Conservation (phyloP, 1,284 basidiomycete genomes). For the Cutaneotrichosporon sp. region DNA sequence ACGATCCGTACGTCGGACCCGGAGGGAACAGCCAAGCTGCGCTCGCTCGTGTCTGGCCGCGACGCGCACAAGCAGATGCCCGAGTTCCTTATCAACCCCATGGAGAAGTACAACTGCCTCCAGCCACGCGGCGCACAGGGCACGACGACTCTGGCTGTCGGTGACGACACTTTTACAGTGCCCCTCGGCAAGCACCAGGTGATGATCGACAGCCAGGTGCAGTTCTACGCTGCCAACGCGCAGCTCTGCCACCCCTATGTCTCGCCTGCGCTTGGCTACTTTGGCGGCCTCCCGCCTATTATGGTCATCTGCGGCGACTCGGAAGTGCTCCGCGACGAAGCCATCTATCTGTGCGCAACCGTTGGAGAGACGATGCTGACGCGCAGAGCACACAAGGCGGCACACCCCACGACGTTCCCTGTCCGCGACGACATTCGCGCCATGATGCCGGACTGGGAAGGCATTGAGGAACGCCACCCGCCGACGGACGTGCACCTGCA, state of each 20-base stretch:
- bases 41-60: neutral
- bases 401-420: constrained; percentile 69
- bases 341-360: constrained; percentile 69
- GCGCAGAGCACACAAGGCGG: constrained; percentile 82
- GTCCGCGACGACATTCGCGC: constrained; percentile 57
- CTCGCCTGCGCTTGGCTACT: constrained; percentile 73
- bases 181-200: constrained; percentile 22
- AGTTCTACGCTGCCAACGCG: constrained; percentile 82
- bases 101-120: constrained; percentile 19
- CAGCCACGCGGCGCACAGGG: neutral
- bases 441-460: constrained; percentile 63
- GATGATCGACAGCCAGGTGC: constrained; percentile 59
- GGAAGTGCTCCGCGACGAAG: constrained; percentile 89
- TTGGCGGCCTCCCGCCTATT: constrained; percentile 86
- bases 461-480: constrained; percentile 59
- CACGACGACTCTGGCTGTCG: constrained; percentile 27
- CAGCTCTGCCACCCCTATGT: constrained; percentile 79
- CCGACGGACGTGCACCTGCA: constrained; percentile 90
- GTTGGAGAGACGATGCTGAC: constrained; percentile 9
- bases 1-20: constrained; percentile 1
- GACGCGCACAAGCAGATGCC: neutral
- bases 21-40: neutral
- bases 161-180: constrained; percentile 23
- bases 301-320: constrained; percentile 80
- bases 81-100: constrained; percentile 23